phyloP scores from a whole-genome alignment of 2,329 filamentous ascomycete genomes.

The Fusarium kyushuense region DNA sequence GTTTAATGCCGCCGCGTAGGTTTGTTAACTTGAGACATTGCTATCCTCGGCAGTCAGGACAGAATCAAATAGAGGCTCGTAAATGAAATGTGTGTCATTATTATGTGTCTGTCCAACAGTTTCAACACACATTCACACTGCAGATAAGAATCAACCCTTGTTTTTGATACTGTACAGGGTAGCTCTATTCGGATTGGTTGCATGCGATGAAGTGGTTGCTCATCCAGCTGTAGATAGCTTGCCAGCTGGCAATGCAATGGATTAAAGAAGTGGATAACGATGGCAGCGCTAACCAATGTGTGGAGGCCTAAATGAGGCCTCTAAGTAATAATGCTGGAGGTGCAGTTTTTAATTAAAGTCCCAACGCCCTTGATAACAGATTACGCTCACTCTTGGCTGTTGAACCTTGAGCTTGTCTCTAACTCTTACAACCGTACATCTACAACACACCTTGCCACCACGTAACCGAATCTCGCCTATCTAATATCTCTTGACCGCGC shows the following conservation, averaged over 20 bases:
- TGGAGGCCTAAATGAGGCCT: slow-evolving; percentile 46
- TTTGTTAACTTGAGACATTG: background rate
- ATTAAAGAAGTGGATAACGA: slow-evolving; percentile 38
- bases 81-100: background rate
- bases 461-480: slow-evolving; percentile 7
- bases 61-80: background rate
- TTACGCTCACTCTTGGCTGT: slow-evolving; percentile 11
- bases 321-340: background rate
- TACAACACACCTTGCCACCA: background rate
- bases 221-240: slow-evolving; percentile 42
- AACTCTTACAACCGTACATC: slow-evolving; percentile 13
- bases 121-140: background rate
- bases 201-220: slow-evolving; percentile 41
- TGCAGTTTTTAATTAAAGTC: slow-evolving; percentile 27
- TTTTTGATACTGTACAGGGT: slow-evolving; percentile 33
- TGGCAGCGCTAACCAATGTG: slow-evolving; percentile 43
- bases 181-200: slow-evolving; percentile 13
- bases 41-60: background rate
- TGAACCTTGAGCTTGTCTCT: slow-evolving; percentile 27
- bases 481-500: background rate
- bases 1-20: background rate
- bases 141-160: background rate
- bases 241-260: slow-evolving; percentile 48
- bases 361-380: slow-evolving; percentile 21
- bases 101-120: background rate